A percentile compares a stretch with the other conserved stretches of the same genome.
phyloP scores from a whole-genome alignment of 495 filamentous ascomycete species.

The Trichoderma reesei region DNA sequence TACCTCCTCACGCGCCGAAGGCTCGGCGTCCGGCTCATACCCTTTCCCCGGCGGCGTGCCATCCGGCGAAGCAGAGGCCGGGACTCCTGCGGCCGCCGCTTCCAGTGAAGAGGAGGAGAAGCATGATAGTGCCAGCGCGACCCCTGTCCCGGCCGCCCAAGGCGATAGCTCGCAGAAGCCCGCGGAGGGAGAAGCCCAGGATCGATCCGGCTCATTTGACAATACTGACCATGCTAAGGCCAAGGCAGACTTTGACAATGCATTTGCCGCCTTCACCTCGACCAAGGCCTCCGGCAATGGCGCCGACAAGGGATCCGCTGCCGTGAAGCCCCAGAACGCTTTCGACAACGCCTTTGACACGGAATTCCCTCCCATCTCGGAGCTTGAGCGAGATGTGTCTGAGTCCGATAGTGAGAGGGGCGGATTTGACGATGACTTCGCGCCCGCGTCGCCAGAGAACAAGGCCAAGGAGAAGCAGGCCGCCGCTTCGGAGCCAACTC shows the following conservation, averaged over 20 bases:
- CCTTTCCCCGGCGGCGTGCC: background rate
- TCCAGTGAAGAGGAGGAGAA: slow-evolving; percentile 20
- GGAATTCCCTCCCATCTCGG: slow-evolving; percentile 94
- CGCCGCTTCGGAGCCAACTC: background rate
- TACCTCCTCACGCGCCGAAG: slow-evolving; percentile 35
- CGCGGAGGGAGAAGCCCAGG: slow-evolving; percentile 9
- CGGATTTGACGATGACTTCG: slow-evolving; percentile 90
- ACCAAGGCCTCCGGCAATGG: slow-evolving; percentile 13
- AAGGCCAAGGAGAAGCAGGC: slow-evolving; percentile 23
- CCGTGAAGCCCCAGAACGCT: background rate
- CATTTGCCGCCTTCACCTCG: slow-evolving; percentile 35
- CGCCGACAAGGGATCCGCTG: background rate
- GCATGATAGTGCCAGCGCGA: slow-evolving; percentile 7
- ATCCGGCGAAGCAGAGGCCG: background rate
- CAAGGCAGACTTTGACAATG: slow-evolving; percentile 26
- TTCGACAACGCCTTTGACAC: slow-evolving; percentile 31
- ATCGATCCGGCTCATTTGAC: slow-evolving; percentile 43
- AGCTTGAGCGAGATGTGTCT: slow-evolving; percentile 65
- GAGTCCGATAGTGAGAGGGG: slow-evolving; percentile 68
- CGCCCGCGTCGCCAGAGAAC: slow-evolving; percentile 54
- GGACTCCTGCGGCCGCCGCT: slow-evolving; percentile 1
- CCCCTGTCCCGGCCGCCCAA: slow-evolving; percentile 4
- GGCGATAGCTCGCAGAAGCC: slow-evolving; percentile 1
- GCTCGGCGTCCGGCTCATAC: slow-evolving; percentile 3
- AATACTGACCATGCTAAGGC: slow-evolving; percentile 45